These are phyloP conservation scores for Lactarius deliciosus DNA, from an alignment of 768 basidiomycete species.

Conservation along the genomic window DNA sequence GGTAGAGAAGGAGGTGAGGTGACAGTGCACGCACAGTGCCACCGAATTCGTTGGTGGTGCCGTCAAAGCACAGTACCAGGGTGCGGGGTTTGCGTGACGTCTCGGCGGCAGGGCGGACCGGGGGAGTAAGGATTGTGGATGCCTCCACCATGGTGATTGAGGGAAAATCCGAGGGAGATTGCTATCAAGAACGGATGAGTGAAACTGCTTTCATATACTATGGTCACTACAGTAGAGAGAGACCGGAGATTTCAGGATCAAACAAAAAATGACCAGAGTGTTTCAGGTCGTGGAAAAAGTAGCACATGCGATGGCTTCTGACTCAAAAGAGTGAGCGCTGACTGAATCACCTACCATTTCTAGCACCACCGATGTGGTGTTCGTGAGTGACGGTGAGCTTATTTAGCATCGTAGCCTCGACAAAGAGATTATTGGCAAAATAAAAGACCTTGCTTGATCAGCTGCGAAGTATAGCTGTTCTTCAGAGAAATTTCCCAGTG, in stretches of 20 bases:
- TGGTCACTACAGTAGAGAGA: not conserved
- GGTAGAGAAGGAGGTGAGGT: too few relatives aligned
- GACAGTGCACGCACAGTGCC: not conserved
- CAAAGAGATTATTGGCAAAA: not conserved
- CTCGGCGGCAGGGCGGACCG: slow-evolving; percentile 24
- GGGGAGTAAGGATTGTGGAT: not conserved
- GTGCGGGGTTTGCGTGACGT: slow-evolving; percentile 20
- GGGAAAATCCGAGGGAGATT: too few relatives aligned
- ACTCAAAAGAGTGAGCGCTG: not conserved
- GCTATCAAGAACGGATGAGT: not conserved
- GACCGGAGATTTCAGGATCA: too few relatives aligned
- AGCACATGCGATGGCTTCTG: not conserved
- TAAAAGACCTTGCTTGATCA: not conserved
- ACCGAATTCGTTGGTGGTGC: slow-evolving; percentile 21
- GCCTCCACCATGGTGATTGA: not conserved
- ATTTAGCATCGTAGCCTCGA: not conserved
- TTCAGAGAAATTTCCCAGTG: not conserved
- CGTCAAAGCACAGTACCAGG: slow-evolving; percentile 29
- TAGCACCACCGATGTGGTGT: not conserved
- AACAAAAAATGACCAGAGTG: too few relatives aligned
- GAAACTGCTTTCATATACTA: not conserved
- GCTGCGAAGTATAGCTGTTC: not conserved
- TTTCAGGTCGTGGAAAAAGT: not conserved
- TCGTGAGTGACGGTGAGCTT: not conserved
- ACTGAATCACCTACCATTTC: not conserved